phyloP scores from a whole-genome alignment of 169 alveolate species.

The Eimeria zaria region DNA sequence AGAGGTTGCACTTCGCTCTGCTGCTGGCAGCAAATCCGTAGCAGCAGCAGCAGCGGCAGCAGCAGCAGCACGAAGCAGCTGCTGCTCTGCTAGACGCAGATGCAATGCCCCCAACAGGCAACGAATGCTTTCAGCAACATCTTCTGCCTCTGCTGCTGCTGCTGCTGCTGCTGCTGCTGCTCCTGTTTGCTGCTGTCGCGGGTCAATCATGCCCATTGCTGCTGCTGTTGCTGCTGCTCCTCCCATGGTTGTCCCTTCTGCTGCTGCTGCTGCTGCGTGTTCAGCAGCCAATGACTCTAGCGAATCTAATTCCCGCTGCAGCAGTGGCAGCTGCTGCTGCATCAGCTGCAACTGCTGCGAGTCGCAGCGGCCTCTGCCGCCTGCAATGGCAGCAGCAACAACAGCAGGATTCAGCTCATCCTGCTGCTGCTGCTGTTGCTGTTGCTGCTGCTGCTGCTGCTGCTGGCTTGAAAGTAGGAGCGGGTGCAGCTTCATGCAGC shows the following conservation, averaged over 20 bases:
- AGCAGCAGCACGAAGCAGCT: constrained; percentile 47
- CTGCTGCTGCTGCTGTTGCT: constrained; percentile 63
- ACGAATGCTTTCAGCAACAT: constrained; percentile 16
- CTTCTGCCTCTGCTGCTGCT: constrained; percentile 54
- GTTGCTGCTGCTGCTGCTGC: constrained; percentile 65
- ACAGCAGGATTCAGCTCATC: constrained; percentile 39
- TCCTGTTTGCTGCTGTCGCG: neutral
- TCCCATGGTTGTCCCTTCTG: constrained; percentile 42
- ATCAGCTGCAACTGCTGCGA: constrained; percentile 32
- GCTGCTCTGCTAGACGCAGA: constrained; percentile 27
- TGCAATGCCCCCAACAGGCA: constrained; percentile 12
- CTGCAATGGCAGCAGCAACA: constrained; percentile 47
- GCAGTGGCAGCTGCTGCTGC: constrained; percentile 58
- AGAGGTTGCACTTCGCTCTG: neutral
- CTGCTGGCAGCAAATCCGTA: neutral
- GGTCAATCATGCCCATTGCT: neutral
- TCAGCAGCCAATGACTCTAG: constrained; percentile 16
- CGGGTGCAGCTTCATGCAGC: constrained; percentile 71
- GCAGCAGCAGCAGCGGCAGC: constrained; percentile 38
- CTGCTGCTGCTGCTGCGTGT: constrained; percentile 60
- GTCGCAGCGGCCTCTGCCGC: constrained; percentile 65
- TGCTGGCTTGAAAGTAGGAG: constrained; percentile 11
- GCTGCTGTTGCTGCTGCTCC: constrained; percentile 37
- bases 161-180: constrained; percentile 66
- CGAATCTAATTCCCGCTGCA: constrained; percentile 17